A percentile compares a stretch with the other conserved stretches of the same genome.
Conservation (phyloP, 371 early-diverging fungal genomes). For the Mucor irregularis region DNA sequence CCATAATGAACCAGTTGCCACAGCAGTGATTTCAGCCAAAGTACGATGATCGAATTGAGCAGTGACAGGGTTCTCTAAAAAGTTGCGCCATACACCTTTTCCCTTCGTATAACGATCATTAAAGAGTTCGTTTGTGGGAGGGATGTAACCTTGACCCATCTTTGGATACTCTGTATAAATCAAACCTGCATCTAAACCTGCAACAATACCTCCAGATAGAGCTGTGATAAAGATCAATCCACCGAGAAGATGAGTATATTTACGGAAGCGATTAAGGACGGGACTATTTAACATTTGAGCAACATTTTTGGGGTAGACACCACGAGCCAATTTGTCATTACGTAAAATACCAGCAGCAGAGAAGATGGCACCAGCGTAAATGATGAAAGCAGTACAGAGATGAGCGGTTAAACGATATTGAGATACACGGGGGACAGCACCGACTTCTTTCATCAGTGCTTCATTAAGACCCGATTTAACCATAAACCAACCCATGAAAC, state of each 20-base stretch:
- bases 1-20: constrained; percentile 71
- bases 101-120: constrained; percentile 53
- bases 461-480: constrained; percentile 88
- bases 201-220: constrained; percentile 91
- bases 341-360: constrained; percentile 77
- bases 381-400: constrained; percentile 83
- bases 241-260: constrained; percentile 57
- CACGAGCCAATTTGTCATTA: constrained; percentile 57
- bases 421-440: constrained; percentile 88
- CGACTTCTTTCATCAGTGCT: constrained; percentile 74
- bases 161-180: constrained; percentile 93
- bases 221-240: constrained; percentile 83
- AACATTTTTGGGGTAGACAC: constrained; percentile 41
- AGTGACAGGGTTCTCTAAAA: constrained; percentile 92
- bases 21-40: constrained; percentile 82
- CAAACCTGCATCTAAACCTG: constrained; percentile 95
- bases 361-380: constrained; percentile 79
- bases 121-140: constrained; percentile 73
- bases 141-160: constrained; percentile 82
- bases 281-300: constrained; percentile 56
- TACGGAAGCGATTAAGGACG: constrained; percentile 56
- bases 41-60: constrained; percentile 94
- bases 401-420: constrained; percentile 94
- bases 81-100: constrained; percentile 74
- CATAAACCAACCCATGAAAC: constrained; percentile 97